Evolutionary conservation across 352 stramenopile genomes (phyloP), one percentile per base, ranked within the genome.

Genomic region (Phytophthora pseudosyringae): DNA sequence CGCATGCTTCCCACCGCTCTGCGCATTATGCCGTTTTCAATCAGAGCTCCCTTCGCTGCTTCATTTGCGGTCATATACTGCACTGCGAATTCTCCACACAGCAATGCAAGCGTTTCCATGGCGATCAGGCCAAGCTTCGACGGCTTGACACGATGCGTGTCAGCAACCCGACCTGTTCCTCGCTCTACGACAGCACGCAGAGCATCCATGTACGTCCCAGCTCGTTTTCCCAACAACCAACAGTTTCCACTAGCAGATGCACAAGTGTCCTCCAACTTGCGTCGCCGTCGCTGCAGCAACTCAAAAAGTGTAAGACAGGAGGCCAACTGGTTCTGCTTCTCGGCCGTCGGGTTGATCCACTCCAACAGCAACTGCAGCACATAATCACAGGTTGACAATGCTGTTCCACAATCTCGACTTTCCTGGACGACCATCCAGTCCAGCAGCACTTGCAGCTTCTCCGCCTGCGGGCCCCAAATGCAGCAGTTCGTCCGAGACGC

Each of bases 251-350:
- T 55, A 52, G 7, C 39, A 49, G 35, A 5, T 35, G 2, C 16
- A 3, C 38, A 7, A 15, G 4, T 53, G 49, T 29, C 21, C 50
- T 29, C 21, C 50, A 76, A 33, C 13, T 50, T 65, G 8, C 16
- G 60, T 4, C 62, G 73, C 43, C 66, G 59, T n/a, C 59, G 63
- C 49, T 88, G 80, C 5, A 88, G 40, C 7, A 93, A 48, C 56
- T 91, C 84, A 50, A 90, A 89, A 15, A 89, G 38, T 16, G 80
- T 73, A 15, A 91, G 75, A 55, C 75, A 81, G 18, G 70, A 71
- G n/a, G 76, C 52, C 39, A 93, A 25, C 60, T 90, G 82, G 13
- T 72, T 73, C 18, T 72, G 61, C 50, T 91, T 93, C 38, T 75
- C 71, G 0, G 33, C 33, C 8, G 45, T 11, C 9, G 64, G 45